These are phyloP conservation scores for Mortierella sp. DNA, from an alignment of 371 early-diverging fungal genomes.

Conservation along the genomic window DNA sequence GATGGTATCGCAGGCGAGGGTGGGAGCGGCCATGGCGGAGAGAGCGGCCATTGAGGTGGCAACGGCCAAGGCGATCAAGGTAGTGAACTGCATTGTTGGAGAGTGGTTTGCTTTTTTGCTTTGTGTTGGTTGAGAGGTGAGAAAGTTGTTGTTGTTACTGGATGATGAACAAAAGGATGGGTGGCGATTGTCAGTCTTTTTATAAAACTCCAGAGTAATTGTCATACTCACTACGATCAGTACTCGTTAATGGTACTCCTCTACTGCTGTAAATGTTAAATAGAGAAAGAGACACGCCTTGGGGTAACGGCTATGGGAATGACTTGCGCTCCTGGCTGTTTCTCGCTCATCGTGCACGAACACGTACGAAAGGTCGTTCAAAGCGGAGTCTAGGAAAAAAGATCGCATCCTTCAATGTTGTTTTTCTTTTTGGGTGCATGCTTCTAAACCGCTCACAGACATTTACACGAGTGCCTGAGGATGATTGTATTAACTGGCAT, in stretches of 20 bases:
- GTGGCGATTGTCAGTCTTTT: background rate
- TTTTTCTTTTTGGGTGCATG: background rate
- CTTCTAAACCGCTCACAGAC: background rate
- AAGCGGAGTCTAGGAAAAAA: background rate
- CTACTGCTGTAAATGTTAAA: background rate
- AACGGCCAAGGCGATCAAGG: background rate
- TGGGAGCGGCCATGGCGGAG: constrained; percentile 7
- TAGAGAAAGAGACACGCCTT: background rate
- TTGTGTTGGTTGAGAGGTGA: background rate
- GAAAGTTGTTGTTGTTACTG: background rate
- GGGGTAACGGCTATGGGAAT: background rate
- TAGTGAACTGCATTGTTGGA: background rate
- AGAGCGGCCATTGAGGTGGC: background rate
- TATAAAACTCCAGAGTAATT: background rate
- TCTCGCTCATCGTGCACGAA: background rate
- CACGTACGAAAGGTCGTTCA: background rate
- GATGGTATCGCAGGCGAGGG: background rate
- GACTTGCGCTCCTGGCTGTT: background rate
- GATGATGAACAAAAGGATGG: background rate
- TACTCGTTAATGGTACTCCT: background rate
- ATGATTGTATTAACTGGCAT: background rate
- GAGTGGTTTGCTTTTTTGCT: background rate
- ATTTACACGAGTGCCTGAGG: background rate
- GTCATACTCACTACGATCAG: background rate
- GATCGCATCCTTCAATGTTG: background rate